These are phyloP conservation scores for Pleurotus giganteus DNA, from an alignment of 768 basidiomycete species.

Conservation along the genomic window DNA sequence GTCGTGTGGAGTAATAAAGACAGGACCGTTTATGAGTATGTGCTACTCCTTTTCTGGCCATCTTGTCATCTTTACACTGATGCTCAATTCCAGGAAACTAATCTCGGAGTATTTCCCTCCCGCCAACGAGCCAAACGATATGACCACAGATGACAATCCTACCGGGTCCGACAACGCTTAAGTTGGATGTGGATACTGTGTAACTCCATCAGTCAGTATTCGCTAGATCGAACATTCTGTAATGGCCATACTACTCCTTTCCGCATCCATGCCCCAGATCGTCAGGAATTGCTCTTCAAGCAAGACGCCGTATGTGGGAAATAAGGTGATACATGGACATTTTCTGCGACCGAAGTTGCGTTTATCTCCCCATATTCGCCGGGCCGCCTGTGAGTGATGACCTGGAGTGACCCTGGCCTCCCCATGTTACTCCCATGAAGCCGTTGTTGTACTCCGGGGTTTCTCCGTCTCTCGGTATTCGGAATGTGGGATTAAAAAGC, in stretches of 20 bases:
- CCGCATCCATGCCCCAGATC: neutral
- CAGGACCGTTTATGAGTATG: slow-evolving; percentile 63
- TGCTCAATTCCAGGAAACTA: slow-evolving; percentile 30
- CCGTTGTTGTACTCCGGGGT: slow-evolving; percentile 21
- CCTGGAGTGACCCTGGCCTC: neutral
- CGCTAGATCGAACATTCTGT: neutral
- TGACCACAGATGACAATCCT: neutral
- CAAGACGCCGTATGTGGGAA: neutral
- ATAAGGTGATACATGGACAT: neutral
- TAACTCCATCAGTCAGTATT: neutral
- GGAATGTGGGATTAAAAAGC: slow-evolving; percentile 2
- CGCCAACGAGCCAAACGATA: slow-evolving; percentile 1
- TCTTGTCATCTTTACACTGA: slow-evolving; percentile 5
- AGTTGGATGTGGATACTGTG: neutral
- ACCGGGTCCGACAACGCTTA: slow-evolving; percentile 2
- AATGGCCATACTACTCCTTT: neutral
- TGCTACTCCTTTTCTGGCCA: slow-evolving; percentile 12
- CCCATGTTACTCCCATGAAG: slow-evolving; percentile 15
- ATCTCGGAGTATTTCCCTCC: slow-evolving; percentile 67
- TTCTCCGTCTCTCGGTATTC: slow-evolving; percentile 20
- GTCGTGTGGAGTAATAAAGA: slow-evolving; percentile 72
- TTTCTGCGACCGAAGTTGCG: neutral
- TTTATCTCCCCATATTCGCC: slow-evolving; percentile 13
- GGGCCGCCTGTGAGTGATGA: slow-evolving; percentile 11
- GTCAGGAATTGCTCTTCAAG: neutral